phyloP scores from a whole-genome alignment of 257 asterid genomes.

The Mentha longifolia region DNA sequence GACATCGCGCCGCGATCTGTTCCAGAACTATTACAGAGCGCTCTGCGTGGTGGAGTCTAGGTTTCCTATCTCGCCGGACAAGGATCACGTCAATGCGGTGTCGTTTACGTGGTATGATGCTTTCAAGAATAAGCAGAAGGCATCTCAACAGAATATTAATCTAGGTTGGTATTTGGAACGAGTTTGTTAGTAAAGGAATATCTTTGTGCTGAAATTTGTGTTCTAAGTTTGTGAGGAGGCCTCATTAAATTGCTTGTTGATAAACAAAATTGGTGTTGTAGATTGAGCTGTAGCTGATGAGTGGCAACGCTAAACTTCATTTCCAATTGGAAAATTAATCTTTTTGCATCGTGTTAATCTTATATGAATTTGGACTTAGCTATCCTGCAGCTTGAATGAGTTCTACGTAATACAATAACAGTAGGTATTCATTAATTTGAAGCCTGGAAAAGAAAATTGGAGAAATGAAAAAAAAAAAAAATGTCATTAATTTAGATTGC shows the following conservation, averaged over 20 bases:
- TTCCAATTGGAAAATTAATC: background rate
- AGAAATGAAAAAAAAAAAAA: background rate
- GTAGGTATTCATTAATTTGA: background rate
- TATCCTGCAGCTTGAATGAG: constrained; percentile 7
- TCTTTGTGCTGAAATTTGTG: background rate
- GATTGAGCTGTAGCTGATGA: background rate
- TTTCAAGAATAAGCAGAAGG: constrained; percentile 73
- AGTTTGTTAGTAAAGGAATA: background rate
- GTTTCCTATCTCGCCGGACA: constrained; percentile 85
- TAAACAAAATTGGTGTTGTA: background rate
- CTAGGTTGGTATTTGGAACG: constrained; percentile 50
- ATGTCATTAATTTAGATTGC: constrained; percentile 11
- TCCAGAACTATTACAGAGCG: constrained; percentile 82
- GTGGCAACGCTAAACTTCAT: constrained; percentile 7
- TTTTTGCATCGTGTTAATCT: background rate
- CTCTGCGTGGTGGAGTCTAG: constrained; percentile 91
- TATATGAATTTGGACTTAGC: background rate
- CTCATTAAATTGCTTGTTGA: background rate
- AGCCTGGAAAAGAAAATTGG: background rate
- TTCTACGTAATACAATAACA: background rate
- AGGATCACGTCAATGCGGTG: constrained; percentile 76
- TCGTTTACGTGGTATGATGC: constrained; percentile 90
- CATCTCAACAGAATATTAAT: constrained; percentile 81
- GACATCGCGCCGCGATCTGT: constrained; percentile 79
- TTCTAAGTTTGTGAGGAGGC: background rate